Conservation (phyloP, 148 eudicot species). For the Fallopia convolvulus region DNA sequence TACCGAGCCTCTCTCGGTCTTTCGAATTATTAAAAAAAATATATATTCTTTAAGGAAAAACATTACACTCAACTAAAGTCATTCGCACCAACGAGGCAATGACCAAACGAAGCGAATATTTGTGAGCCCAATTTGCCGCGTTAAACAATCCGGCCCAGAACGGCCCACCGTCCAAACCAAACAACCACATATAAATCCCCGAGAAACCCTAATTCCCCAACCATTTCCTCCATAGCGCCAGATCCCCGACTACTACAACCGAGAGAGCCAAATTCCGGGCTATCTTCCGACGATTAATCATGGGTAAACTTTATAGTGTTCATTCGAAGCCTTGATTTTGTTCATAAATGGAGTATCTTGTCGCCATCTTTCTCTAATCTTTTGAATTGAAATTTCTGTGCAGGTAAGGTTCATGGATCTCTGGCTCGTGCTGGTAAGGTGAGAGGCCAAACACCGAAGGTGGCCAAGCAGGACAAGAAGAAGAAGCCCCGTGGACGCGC, state of each 20-base stretch:
- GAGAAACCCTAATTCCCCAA: neutral
- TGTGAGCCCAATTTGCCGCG: neutral
- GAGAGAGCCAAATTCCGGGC: neutral
- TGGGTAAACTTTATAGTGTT: neutral
- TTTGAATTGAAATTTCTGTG: neutral
- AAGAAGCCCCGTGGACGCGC: constrained; percentile 95
- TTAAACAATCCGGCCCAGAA: neutral
- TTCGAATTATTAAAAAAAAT: too few species aligned
- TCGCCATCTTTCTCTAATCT: neutral
- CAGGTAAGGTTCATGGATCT: constrained; percentile 83
- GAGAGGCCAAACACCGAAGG: constrained; percentile 89
- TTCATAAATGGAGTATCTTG: neutral
- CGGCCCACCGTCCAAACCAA: constrained; percentile 1
- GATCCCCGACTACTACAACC: neutral
- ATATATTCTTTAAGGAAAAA: too few species aligned
- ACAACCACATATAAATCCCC: neutral
- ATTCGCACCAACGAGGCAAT: too few species aligned
- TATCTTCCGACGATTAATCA: neutral
- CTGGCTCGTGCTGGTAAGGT: constrained; percentile 96
- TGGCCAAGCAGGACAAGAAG: constrained; percentile 92
- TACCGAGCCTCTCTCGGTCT: too few species aligned
- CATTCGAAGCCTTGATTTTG: neutral
- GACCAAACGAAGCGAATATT: neutral
- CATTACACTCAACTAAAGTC: too few species aligned
- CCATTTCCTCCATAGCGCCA: neutral